Evolutionary conservation across 306 rosid genomes (phyloP).

Genomic region (Cotoneaster glaucophyllus): DNA sequence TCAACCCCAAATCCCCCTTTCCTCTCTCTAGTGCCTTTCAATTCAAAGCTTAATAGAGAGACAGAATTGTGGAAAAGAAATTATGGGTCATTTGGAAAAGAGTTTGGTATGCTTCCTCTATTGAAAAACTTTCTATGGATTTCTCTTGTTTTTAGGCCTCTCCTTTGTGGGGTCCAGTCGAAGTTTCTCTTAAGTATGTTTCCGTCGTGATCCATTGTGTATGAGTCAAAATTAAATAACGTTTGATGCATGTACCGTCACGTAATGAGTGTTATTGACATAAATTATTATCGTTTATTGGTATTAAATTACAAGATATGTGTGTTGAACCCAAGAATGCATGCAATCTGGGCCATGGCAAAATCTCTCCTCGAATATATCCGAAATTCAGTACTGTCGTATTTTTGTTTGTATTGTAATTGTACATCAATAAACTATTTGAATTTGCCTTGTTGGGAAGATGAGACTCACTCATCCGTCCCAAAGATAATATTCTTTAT

Average conservation of each 20-base stretch:
- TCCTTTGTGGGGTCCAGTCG: not conserved
- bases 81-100: not conserved
- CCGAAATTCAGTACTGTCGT: not conserved
- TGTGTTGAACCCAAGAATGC: too few species aligned
- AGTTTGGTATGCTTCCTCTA: not conserved
- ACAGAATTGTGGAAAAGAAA: not conserved
- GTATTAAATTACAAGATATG: too few species aligned
- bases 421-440: not conserved
- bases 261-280: not conserved
- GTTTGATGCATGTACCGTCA: too few species aligned
- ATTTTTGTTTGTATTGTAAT: not conserved
- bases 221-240: not conserved
- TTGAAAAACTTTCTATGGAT: not conserved
- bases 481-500: not conserved
- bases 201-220: not conserved
- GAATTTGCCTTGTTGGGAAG: not conserved
- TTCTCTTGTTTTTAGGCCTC: not conserved
- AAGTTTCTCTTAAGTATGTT: not conserved
- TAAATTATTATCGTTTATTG: too few species aligned
- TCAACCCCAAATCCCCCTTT: not conserved
- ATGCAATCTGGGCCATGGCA: not conserved
- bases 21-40: not conserved
- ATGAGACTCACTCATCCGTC: not conserved
- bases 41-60: not conserved
- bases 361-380: not conserved